A percentile compares a stretch with the other conserved stretches of the same genome.
Conservation (phyloP, 306 rosid genomes). For the Cucurbita ficifolia region DNA sequence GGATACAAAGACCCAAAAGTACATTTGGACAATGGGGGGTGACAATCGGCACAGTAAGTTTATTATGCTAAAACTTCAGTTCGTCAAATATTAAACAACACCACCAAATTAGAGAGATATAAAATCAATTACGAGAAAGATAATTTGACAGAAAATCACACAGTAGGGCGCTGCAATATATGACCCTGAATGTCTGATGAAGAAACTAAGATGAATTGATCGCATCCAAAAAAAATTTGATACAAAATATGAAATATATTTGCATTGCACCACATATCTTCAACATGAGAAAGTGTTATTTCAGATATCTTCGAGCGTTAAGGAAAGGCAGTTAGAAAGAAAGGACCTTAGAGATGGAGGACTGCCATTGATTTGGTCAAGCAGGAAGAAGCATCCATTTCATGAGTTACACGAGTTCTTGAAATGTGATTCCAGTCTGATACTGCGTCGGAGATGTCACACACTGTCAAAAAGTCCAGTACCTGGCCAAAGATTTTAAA, state of each 20-base stretch:
- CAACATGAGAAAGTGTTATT: constrained; percentile 4
- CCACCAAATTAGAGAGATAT: neutral
- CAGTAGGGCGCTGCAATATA: neutral
- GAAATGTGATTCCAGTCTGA: constrained; percentile 72
- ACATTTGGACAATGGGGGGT: neutral
- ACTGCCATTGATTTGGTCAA: constrained; percentile 78
- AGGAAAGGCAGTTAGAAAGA: neutral
- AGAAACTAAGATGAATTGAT: constrained; percentile 4
- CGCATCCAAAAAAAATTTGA: neutral
- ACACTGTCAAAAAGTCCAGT: constrained; percentile 77
- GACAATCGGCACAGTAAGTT: neutral
- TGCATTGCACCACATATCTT: constrained; percentile 6
- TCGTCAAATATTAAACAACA: neutral
- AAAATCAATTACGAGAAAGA: constrained; percentile 4
- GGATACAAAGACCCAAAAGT: neutral
- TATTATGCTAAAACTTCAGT: neutral
- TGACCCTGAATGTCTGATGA: neutral
- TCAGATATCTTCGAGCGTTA: constrained; percentile 8
- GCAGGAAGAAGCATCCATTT: constrained; percentile 91
- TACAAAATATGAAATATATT: neutral
- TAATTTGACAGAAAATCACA: neutral
- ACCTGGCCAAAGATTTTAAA: constrained; percentile 98
- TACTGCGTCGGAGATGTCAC: constrained; percentile 46
- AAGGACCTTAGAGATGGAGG: constrained; percentile 41
- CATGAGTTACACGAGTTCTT: constrained; percentile 63